These are phyloP conservation scores for Clonostachys solani DNA, from an alignment of 2,329 filamentous ascomycete genomes.

Conservation along the genomic window DNA sequence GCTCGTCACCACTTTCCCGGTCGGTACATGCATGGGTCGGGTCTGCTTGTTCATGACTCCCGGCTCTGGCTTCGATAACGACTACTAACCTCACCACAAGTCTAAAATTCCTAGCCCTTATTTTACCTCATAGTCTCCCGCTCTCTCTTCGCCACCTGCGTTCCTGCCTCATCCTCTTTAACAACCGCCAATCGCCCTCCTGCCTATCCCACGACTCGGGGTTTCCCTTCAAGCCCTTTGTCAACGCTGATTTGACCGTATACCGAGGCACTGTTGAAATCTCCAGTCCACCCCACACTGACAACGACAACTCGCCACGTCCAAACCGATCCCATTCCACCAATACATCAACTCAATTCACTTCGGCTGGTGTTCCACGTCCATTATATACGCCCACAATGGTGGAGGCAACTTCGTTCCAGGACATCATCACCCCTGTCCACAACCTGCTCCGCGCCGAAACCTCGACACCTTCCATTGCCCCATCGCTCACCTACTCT, in stretches of 20 bases:
- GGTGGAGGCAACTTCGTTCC: slow-evolving; percentile 25
- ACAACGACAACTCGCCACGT: slow-evolving; percentile 12
- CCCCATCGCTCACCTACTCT: slow-evolving; percentile 60
- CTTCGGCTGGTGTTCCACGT: slow-evolving; percentile 1
- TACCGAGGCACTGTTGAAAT: background rate
- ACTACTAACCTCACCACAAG: too few species aligned
- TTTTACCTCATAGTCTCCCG: background rate
- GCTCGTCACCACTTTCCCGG: too few species aligned
- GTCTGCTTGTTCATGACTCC: too few species aligned
- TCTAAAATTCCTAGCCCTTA: too few species aligned
- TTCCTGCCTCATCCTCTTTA: background rate
- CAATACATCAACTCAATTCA: slow-evolving; percentile 3
- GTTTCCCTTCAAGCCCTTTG: too few species aligned
- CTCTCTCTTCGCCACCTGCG: background rate
- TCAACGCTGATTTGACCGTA: background rate
- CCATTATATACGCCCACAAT: slow-evolving; percentile 16
- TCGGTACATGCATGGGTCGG: too few species aligned
- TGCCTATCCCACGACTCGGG: too few species aligned
- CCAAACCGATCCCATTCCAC: slow-evolving; percentile 8
- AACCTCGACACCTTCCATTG: slow-evolving; percentile 41
- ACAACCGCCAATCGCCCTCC: background rate
- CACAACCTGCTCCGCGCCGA: slow-evolving; percentile 39
- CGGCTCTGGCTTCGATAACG: too few species aligned
- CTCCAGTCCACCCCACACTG: slow-evolving; percentile 10
- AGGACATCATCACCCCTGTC: slow-evolving; percentile 31